phyloP scores from a whole-genome alignment of 768 basidiomycete genomes.

The Trametopsis cervina region DNA sequence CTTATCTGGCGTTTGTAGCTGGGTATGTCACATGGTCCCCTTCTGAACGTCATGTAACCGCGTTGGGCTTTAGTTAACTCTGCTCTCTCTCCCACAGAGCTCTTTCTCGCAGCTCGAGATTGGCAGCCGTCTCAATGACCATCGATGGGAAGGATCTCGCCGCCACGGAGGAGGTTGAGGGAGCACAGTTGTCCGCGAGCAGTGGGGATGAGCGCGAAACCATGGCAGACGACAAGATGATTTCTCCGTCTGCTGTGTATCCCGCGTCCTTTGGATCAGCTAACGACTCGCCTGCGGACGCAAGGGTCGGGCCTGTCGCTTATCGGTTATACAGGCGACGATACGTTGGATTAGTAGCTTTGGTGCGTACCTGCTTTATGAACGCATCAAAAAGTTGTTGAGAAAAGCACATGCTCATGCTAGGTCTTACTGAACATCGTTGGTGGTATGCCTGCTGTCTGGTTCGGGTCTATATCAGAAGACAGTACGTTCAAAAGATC shows the following conservation, averaged over 20 bases:
- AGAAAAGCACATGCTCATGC: background rate
- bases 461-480: slow-evolving; percentile 82
- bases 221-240: background rate
- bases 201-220: no score
- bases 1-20: no score
- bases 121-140: no score
- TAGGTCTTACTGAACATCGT: slow-evolving; percentile 59
- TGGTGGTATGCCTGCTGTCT: slow-evolving; percentile 63
- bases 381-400: background rate
- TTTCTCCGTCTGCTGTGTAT: background rate
- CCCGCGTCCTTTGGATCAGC: background rate
- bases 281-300: background rate
- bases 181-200: no score
- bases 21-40: no score
- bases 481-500: slow-evolving; percentile 36
- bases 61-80: no score
- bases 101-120: no score
- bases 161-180: no score
- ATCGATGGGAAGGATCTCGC: no score
- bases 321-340: slow-evolving; percentile 69
- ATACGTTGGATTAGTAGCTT: slow-evolving; percentile 49
- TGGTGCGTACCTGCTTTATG: background rate
- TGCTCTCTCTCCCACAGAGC: no score
- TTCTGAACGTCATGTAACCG: no score
- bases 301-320: background rate